Conservation (phyloP, 768 basidiomycete species). For the Mycena venus region DNA sequence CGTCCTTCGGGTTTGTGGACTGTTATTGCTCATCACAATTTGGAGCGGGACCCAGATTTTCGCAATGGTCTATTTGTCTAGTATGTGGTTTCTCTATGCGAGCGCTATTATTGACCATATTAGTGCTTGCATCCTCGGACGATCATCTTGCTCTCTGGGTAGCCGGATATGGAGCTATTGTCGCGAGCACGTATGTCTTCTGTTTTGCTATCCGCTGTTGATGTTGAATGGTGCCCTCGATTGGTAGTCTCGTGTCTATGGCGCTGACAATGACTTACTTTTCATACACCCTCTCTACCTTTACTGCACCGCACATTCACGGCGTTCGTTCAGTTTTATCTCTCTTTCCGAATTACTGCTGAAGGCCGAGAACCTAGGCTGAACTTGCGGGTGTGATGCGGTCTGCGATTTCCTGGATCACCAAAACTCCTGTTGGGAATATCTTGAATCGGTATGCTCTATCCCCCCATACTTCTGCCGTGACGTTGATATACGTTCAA, state of each 20-base stretch:
- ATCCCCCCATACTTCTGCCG: not conserved
- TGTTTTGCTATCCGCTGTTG: not conserved
- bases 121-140: slow-evolving; percentile 16
- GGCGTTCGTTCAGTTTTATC: not conserved
- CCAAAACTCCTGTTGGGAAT: slow-evolving; percentile 17
- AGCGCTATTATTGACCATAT: no score
- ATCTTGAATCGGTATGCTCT: slow-evolving; percentile 15
- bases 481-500: slow-evolving; percentile 1
- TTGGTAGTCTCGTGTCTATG: slow-evolving; percentile 6
- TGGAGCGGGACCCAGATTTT: slow-evolving; percentile 10
- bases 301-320: slow-evolving; percentile 20
- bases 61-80: slow-evolving; percentile 9
- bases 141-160: slow-evolving; percentile 23
- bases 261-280: not conserved
- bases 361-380: not conserved
- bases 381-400: slow-evolving; percentile 17
- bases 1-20: not conserved
- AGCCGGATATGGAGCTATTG: slow-evolving; percentile 16
- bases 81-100: not conserved
- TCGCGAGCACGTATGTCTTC: not conserved
- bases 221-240: not conserved
- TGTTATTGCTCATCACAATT: slow-evolving; percentile 4
- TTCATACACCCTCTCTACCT: not conserved
- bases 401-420: slow-evolving; percentile 26
- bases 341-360: not conserved